Percentiles rank a stretch among this genome's conserved stretches.
These are phyloP conservation scores for Forsythia viridissima DNA, from an alignment of 257 asterid species.

Conservation along the genomic window DNA sequence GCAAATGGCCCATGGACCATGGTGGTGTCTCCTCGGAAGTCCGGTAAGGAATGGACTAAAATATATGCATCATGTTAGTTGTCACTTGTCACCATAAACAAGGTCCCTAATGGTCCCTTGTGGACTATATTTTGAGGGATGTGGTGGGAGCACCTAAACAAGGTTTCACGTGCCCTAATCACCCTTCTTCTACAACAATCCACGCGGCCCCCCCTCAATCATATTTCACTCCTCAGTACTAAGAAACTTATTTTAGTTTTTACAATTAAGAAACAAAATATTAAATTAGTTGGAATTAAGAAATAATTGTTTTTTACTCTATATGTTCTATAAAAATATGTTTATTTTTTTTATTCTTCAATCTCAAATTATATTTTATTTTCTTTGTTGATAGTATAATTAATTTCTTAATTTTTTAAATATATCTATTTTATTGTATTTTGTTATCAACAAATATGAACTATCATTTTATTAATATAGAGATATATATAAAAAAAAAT, in stretches of 20 bases:
- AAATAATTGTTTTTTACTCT: no score
- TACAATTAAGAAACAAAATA: not conserved
- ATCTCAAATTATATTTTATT: no score
- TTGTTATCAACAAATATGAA: no score
- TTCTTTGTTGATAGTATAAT: no score
- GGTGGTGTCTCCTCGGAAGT: conserved; percentile 34
- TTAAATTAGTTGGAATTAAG: not conserved
- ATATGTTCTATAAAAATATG: no score
- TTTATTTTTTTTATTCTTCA: no score
- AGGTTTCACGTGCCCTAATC: conserved; percentile 43
- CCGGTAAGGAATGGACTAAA: conserved; percentile 37
- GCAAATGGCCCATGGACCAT: conserved; percentile 53
- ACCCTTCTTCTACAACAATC: conserved; percentile 22
- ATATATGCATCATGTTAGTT: conserved; percentile 51
- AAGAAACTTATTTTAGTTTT: not conserved
- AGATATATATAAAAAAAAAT: no score
- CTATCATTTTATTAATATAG: no score
- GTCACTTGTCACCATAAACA: conserved; percentile 44
- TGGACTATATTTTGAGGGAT: not conserved
- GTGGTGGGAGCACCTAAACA: conserved; percentile 44
- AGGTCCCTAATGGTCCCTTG: conserved; percentile 37
- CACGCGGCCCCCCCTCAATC: conserved; percentile 52
- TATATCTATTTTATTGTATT: no score
- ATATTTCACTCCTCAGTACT: not conserved
- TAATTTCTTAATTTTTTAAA: no score